phyloP scores from a whole-genome alignment of 768 basidiomycete species.

The Naganishia vishniacii region DNA sequence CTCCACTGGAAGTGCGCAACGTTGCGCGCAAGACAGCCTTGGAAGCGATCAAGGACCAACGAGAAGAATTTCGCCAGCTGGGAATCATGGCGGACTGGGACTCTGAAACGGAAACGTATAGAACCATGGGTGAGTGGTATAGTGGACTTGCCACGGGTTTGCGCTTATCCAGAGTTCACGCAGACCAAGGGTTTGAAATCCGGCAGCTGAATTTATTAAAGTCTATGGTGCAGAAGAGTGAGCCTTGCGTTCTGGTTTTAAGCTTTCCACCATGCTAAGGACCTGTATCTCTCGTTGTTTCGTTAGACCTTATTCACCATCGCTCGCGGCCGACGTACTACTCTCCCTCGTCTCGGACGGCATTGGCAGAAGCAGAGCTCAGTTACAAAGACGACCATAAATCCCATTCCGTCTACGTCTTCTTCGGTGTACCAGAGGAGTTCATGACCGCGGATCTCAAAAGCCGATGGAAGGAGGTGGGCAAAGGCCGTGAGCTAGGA shows the following conservation, averaged over 20 bases:
- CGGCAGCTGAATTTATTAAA: constrained; percentile 79
- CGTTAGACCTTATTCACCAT: constrained; percentile 71
- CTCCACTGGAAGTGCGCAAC: constrained; percentile 60
- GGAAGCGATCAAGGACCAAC: constrained; percentile 69
- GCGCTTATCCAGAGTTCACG: not conserved
- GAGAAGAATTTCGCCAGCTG: constrained; percentile 68
- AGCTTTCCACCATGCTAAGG: not conserved
- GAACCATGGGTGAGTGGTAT: constrained; percentile 66
- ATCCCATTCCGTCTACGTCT: constrained; percentile 80
- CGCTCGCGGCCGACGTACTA: constrained; percentile 87
- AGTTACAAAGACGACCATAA: constrained; percentile 81
- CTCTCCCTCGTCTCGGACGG: constrained; percentile 89
- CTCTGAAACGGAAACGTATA: constrained; percentile 59
- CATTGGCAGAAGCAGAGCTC: constrained; percentile 90
- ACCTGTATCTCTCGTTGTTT: not conserved
- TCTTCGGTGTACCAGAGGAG: constrained; percentile 58
- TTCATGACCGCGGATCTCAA: constrained; percentile 35
- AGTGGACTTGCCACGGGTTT: not conserved
- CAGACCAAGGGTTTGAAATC: constrained; percentile 82
- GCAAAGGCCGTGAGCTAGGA: constrained; percentile 48
- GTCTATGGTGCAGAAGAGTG: constrained; percentile 79
- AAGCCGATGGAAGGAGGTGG: constrained; percentile 26
- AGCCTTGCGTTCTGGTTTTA: constrained; percentile 13
- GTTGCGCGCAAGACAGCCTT: constrained; percentile 69
- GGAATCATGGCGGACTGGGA: constrained; percentile 91